These are phyloP conservation scores for Monilinia fructigena DNA, from an alignment of 2,329 filamentous ascomycete genomes.

Conservation along the genomic window DNA sequence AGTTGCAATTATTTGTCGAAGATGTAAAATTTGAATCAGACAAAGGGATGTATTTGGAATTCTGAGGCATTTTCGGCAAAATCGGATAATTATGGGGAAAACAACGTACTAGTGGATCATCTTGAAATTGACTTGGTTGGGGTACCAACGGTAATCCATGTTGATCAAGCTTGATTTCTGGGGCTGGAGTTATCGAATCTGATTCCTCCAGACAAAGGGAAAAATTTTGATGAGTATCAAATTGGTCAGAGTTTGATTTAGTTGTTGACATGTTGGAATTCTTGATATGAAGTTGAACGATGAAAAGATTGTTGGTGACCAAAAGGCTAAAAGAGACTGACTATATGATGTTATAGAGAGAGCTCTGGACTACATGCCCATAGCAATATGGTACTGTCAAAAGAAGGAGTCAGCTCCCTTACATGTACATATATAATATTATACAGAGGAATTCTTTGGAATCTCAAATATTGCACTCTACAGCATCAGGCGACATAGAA, in stretches of 20 bases:
- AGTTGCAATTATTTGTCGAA: not conserved
- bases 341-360: not conserved
- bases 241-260: constrained; percentile 15
- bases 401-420: constrained; percentile 3
- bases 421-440: not conserved
- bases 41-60: constrained; percentile 8
- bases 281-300: not conserved
- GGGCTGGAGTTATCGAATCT: constrained; percentile 12
- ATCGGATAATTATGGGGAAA: not conserved
- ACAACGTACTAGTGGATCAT: constrained; percentile 37
- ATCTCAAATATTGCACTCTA: constrained; percentile 4
- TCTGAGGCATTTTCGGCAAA: not conserved
- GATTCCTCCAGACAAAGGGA: constrained; percentile 22
- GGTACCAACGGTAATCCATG: constrained; percentile 37
- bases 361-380: constrained; percentile 9
- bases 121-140: constrained; percentile 38
- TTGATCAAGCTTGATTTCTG: constrained; percentile 30
- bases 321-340: not conserved
- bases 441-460: not conserved
- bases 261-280: constrained; percentile 11
- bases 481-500: not conserved
- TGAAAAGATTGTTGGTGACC: constrained; percentile 1
- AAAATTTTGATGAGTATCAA: constrained; percentile 9
- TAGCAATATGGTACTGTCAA: not conserved
- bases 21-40: constrained; percentile 8